Conservation (phyloP, 345 rosid genomes). For the Eucalyptus camaldulensis region DNA sequence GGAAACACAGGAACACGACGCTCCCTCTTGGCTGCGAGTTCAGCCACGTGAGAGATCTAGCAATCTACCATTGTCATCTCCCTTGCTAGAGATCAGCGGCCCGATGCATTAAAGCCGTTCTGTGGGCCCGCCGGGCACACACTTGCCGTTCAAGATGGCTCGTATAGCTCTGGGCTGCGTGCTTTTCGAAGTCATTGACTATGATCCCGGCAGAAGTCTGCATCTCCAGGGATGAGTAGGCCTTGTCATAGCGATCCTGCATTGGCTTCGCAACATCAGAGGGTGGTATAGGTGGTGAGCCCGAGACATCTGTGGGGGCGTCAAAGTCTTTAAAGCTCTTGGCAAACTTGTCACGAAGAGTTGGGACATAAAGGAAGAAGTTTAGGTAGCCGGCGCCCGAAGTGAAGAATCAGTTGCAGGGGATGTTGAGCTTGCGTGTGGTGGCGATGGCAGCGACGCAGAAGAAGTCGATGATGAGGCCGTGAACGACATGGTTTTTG, state of each 20-base stretch:
- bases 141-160: constrained; percentile 25
- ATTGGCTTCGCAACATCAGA: neutral
- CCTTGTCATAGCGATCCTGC: neutral
- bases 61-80: neutral
- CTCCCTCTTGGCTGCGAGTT: neutral
- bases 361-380: neutral
- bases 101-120: constrained; percentile 39
- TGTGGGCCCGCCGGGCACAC: constrained; percentile 8
- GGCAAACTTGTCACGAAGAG: neutral
- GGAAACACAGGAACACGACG: constrained; percentile 41
- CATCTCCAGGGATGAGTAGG: neutral
- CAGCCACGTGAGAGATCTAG: neutral
- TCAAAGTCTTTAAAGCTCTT: neutral
- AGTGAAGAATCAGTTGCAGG: neutral
- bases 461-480: neutral
- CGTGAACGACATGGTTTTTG: neutral
- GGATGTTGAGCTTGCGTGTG: neutral
- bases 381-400: neutral
- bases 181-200: constrained; percentile 28
- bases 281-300: neutral
- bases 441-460: neutral
- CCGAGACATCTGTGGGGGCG: neutral
- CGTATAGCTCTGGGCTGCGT: constrained; percentile 16
- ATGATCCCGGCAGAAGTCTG: constrained; percentile 19
- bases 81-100: constrained; percentile 9